Evolutionary conservation across 352 stramenopile genomes (phyloP).

Genomic region (Sclerospora graminicola): DNA sequence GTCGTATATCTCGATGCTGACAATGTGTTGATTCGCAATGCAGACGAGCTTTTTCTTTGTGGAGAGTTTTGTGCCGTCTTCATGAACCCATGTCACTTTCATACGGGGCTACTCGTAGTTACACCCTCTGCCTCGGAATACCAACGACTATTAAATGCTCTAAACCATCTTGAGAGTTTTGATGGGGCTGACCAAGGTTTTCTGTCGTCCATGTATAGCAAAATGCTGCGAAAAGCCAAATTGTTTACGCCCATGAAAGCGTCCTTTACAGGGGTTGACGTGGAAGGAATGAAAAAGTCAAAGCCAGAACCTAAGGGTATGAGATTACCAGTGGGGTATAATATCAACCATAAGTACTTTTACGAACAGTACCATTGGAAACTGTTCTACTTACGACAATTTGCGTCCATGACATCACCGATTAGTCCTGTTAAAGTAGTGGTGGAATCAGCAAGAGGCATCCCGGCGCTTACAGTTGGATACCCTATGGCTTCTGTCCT

Average conservation of each 20-base stretch:
- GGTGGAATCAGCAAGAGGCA: conserved; percentile 64
- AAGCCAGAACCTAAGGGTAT: conserved; percentile 45
- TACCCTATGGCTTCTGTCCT: conserved; percentile 83
- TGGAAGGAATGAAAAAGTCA: conserved; percentile 32
- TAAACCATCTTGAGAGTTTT: conserved; percentile 60
- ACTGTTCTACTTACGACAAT: conserved; percentile 75
- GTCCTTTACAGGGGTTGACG: conserved; percentile 16
- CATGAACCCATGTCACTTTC: conserved; percentile 88
- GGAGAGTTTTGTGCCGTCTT: conserved; percentile 85
- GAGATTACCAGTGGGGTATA: conserved; percentile 79
- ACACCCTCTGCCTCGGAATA: conserved; percentile 68
- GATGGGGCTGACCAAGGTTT: conserved; percentile 82
- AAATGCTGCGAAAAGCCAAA: conserved; percentile 55
- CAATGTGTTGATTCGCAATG: conserved; percentile 83
- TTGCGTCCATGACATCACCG: conserved; percentile 79
- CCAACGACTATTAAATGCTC: conserved; percentile 45
- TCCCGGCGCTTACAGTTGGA: conserved; percentile 72
- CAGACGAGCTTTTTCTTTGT: conserved; percentile 83
- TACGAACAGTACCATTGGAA: conserved; percentile 87
- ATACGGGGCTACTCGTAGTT: conserved; percentile 80
- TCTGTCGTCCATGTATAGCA: conserved; percentile 79
- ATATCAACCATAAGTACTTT: conserved; percentile 89
- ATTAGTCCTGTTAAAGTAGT: conserved; percentile 81
- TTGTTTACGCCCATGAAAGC: conserved; percentile 56
- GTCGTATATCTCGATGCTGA: conserved; percentile 88